Evolutionary conservation across 257 asterid species (phyloP).

Genomic region (Scutellaria barbata): DNA sequence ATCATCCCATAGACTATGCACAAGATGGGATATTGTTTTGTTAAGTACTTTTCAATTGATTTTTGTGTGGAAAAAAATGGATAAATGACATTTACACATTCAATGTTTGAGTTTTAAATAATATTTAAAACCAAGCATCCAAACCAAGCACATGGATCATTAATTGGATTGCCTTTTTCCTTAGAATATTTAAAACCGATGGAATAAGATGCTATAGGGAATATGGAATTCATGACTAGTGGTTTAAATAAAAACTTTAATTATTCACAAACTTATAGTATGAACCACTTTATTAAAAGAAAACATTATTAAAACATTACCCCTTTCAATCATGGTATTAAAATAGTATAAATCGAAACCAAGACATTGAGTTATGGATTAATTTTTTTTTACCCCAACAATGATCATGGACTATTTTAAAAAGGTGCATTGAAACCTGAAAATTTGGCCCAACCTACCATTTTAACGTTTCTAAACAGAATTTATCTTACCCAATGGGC

Average conservation of each 20-base stretch:
- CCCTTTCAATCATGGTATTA: background rate
- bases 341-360: background rate
- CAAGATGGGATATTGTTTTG: background rate
- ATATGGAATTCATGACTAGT: background rate
- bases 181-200: background rate
- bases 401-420: too few relatives aligned
- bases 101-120: too few relatives aligned
- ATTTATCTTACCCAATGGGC: too few relatives aligned
- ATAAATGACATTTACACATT: too few relatives aligned
- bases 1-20: too few relatives aligned
- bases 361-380: background rate
- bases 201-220: background rate
- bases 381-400: slow-evolving; percentile 17
- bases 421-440: too few relatives aligned
- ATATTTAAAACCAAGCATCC: too few relatives aligned
- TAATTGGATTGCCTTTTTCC: background rate
- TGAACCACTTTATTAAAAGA: background rate
- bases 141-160: background rate
- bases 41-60: background rate
- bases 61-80: too few relatives aligned
- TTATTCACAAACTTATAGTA: slow-evolving; percentile 6
- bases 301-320: slow-evolving; percentile 1
- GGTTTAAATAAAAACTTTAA: slow-evolving; percentile 3
- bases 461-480: too few relatives aligned
- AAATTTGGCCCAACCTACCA: too few relatives aligned